Evolutionary conservation across 441 rosid species (phyloP).

Genomic region (Populus hybrid): DNA sequence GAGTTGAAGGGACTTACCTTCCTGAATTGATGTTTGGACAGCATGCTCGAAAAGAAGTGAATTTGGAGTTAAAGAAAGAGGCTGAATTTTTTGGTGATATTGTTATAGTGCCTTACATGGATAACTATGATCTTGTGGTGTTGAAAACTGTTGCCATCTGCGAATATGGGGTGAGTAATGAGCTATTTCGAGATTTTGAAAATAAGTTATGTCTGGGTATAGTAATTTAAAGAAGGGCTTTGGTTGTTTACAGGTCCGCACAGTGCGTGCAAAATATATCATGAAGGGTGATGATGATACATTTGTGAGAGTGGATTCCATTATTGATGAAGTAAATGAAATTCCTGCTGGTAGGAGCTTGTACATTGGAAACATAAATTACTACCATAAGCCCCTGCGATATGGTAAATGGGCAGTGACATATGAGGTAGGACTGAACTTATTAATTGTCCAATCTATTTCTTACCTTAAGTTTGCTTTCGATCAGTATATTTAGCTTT

Average conservation of each 20-base stretch:
- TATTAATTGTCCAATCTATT: neutral
- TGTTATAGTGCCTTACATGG: slow-evolving; percentile 88
- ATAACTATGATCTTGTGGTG: slow-evolving; percentile 85
- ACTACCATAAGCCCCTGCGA: slow-evolving; percentile 78
- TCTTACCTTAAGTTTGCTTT: neutral
- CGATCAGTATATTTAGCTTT: neutral
- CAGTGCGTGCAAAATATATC: slow-evolving; percentile 56
- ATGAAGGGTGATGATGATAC: slow-evolving; percentile 95
- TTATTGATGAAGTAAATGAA: slow-evolving; percentile 56
- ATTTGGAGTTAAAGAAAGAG: slow-evolving; percentile 78
- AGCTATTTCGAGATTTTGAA: slow-evolving; percentile 1
- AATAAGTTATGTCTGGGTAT: neutral
- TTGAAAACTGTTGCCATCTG: slow-evolving; percentile 91
- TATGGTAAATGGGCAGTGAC: slow-evolving; percentile 94
- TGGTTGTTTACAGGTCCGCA: slow-evolving; percentile 47
- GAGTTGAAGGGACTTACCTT: slow-evolving; percentile 3
- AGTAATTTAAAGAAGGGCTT: slow-evolving; percentile 8
- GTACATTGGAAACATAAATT: slow-evolving; percentile 81
- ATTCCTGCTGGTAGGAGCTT: slow-evolving; percentile 60
- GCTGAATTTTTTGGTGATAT: slow-evolving; percentile 88
- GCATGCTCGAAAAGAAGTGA: slow-evolving; percentile 82
- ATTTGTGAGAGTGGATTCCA: slow-evolving; percentile 69
- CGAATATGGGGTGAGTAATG: slow-evolving; percentile 72
- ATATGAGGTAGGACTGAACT: slow-evolving; percentile 53
- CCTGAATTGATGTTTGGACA: slow-evolving; percentile 26